Percentiles rank a stretch among this genome's conserved stretches.
Conservation (phyloP, 768 basidiomycete species). For the Hortiboletus flavorubellus region DNA sequence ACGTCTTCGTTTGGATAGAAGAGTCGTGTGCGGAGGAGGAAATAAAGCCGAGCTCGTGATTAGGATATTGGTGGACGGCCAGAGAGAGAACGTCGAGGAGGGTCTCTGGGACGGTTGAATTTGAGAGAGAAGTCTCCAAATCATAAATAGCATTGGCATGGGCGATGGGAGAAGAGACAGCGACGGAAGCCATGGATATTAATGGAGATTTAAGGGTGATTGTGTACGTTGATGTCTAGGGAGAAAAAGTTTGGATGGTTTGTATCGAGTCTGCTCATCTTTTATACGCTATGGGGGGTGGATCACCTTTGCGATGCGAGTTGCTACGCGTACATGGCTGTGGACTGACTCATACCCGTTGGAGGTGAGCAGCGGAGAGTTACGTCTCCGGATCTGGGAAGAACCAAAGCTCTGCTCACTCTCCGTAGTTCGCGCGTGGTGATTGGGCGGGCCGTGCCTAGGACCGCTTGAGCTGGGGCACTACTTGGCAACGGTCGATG, state of each 20-base stretch:
- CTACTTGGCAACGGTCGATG: slow-evolving; percentile 1
- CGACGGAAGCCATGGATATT: slow-evolving; percentile 16
- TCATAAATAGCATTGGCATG: slow-evolving; percentile 7
- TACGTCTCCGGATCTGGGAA: not conserved
- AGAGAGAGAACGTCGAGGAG: slow-evolving; percentile 22
- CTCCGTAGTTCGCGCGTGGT: slow-evolving; percentile 2
- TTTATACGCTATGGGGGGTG: slow-evolving; percentile 19
- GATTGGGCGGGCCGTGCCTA: not conserved
- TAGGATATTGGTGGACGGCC: slow-evolving; percentile 22
- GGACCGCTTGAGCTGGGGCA: not conserved
- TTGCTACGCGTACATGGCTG: not conserved
- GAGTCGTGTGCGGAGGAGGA: slow-evolving; percentile 31
- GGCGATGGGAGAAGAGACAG: slow-evolving; percentile 6
- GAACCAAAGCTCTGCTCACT: not conserved
- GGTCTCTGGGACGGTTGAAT: slow-evolving; percentile 12
- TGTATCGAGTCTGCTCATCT: slow-evolving; percentile 1
- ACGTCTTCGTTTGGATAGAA: slow-evolving; percentile 26
- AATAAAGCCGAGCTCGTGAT: slow-evolving; percentile 26
- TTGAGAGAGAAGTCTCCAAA: slow-evolving; percentile 14
- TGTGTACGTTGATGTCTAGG: not conserved
- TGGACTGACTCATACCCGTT: not conserved
- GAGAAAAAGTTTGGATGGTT: not conserved
- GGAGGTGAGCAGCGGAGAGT: not conserved
- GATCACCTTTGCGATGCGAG: not conserved
- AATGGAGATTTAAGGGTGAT: not conserved